These are phyloP conservation scores for Aspergillus incahuasiensis DNA, from an alignment of 495 filamentous ascomycete species.

Conservation along the genomic window DNA sequence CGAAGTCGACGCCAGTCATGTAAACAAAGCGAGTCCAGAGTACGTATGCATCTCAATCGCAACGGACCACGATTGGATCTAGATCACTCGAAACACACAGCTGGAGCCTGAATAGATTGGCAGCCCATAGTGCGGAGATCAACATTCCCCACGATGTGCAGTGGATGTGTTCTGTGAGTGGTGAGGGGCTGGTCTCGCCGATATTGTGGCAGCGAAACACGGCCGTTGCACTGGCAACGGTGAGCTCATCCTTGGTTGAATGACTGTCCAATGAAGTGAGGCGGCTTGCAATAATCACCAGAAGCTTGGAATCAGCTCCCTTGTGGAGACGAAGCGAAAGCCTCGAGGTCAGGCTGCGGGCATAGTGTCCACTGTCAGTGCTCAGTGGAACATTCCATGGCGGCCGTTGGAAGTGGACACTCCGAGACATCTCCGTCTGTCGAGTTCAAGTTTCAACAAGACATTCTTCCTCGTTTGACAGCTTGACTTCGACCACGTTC, in stretches of 20 bases:
- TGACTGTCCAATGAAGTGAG: not conserved
- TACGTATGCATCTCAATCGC: conserved; percentile 11
- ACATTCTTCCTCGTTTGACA: not conserved
- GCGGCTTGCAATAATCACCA: not conserved
- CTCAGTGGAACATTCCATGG: not conserved
- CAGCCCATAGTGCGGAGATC: conserved; percentile 8
- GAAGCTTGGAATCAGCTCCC: not conserved
- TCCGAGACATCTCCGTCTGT: not conserved
- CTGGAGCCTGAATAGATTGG: conserved; percentile 8
- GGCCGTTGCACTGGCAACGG: conserved; percentile 23
- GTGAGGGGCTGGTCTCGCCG: conserved; percentile 11
- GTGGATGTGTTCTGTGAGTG: conserved; percentile 5
- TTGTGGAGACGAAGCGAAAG: too few species aligned
- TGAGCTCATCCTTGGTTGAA: conserved; percentile 10
- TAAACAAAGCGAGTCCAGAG: conserved; percentile 10
- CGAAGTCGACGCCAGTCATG: not conserved
- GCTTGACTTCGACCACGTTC: not conserved
- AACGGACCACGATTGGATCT: conserved; percentile 9
- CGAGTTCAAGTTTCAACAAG: not conserved
- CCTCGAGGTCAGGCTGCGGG: too few species aligned
- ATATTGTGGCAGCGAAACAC: conserved; percentile 15
- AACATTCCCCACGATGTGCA: conserved; percentile 9
- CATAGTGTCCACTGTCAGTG: not conserved
- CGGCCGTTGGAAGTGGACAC: not conserved
- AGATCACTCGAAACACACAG: conserved; percentile 10